These are phyloP conservation scores for Orbilia blumenaviensis DNA, from an alignment of 2,329 filamentous ascomycete genomes.

Conservation along the genomic window DNA sequence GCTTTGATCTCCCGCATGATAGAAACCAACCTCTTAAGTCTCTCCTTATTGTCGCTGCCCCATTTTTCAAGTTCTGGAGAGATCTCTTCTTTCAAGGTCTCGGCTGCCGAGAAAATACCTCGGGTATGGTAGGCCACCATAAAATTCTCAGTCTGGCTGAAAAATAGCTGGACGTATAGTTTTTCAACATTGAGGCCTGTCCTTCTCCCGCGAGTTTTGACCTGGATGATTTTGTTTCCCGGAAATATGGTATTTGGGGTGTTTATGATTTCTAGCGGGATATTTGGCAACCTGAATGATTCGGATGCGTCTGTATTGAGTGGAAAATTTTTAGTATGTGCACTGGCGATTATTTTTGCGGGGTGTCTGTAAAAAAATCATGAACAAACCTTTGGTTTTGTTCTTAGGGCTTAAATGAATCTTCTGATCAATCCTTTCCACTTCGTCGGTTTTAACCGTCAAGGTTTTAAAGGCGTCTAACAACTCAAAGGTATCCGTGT, in stretches of 20 bases:
- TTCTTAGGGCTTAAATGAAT: too few species aligned
- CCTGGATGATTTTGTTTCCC: neutral
- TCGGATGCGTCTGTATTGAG: neutral
- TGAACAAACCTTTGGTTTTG: too few species aligned
- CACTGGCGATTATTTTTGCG: too few species aligned
- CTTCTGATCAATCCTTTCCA: too few species aligned
- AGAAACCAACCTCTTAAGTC: neutral
- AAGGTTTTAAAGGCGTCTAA: slow-evolving; percentile 31
- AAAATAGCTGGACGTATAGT: slow-evolving; percentile 26
- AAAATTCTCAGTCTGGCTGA: slow-evolving; percentile 26
- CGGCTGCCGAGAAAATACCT: neutral
- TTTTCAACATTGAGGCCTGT: slow-evolving; percentile 12
- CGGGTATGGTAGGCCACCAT: slow-evolving; percentile 26
- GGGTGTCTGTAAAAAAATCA: too few species aligned
- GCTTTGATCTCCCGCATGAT: neutral
- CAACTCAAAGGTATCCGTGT: slow-evolving; percentile 36
- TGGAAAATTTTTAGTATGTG: neutral
- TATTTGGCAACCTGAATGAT: neutral
- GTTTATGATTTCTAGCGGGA: slow-evolving; percentile 3
- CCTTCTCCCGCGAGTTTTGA: slow-evolving; percentile 19
- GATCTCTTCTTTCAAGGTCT: slow-evolving; percentile 13
- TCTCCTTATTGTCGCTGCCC: neutral
- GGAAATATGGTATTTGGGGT: slow-evolving; percentile 28
- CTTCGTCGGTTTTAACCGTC: neutral
- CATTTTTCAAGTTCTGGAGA: neutral